Base-by-base conservation (phyloP, 2,329 filamentous ascomycete genomes). In the Rhytidhysteron rufulum region DNA sequence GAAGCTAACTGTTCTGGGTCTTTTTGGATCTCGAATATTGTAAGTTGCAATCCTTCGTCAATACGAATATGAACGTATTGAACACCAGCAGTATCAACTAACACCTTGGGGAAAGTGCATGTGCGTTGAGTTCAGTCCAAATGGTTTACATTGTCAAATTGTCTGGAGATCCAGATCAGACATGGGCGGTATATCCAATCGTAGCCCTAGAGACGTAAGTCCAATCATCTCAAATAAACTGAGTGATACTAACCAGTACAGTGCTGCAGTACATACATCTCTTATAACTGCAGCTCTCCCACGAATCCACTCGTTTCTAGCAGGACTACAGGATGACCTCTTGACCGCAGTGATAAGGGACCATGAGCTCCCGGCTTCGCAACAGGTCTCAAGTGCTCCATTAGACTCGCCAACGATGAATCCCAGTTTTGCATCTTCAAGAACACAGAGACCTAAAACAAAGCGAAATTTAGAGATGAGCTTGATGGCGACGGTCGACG, bases 281-380 rank as follows among this genome's bases (percentile, higher is more conserved):
- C 20, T 37, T 19, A 29, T 37, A 20, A 25, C 20, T 16, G 35
- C 35, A 8, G 30, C 35, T 17, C 24, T 37, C 35, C 35, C 35
- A 13, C 35, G 35, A 16, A 37, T 22, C 16, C 24, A 37, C 11
- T 22, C 15, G 5, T 37, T 37, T n/a, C n/a, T 37, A 15, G 35
- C 35, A 5, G 27, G 35, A n/a, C 35, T 37, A 13, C 35, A 37
- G 13, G 21, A 20, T 18, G 25, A 22, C n/a, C 22, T 19, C 15
- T 8, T 30, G 11, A 30, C 22, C 35, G 30, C 17, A 20, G 7
- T 21, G 9, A 16, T 37, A 22, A 37, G 24, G 7, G 22, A 37
- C 9, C 25, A 25, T 25, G 35, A 37, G n/a, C 25, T 29, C 24
- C 10, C 29, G 8, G 22, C 22, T 16, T 29, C 22, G n/a, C 35